Base-by-base conservation (phyloP, 768 basidiomycete genomes). In the Terana coerulea region DNA sequence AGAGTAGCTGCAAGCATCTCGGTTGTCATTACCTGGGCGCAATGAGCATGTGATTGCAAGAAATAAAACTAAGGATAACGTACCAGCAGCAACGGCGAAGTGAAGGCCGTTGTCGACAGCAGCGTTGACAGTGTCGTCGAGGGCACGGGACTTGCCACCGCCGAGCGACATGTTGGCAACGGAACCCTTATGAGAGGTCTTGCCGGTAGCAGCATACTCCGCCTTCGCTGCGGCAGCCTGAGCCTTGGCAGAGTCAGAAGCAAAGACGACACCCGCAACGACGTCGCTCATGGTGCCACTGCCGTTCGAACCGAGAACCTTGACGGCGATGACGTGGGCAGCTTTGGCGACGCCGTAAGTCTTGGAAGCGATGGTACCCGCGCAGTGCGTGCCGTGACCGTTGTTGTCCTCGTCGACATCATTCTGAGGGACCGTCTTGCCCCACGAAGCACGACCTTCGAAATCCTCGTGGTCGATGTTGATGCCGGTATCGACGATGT, bases 131-230 rank as follows among this genome's bases (percentile, higher is more conserved):
- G 86, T 83, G 21, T 77, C 76, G 56, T 99, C 93, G 46, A 98
- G 78, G 29, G 90, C 80, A 19, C 73, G 77, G 5, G 90, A 91
- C 74, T 95, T 95, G 53, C 92, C 91, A 61, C 97, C 97, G 56
- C 97, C 97, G 47, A 99, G 86, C 67, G 86, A 89, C 97, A 99
- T 97, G 78, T 95, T 95, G 44, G 87, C 91, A 47, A 95, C 93
- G 15, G 92, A 93, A 21, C 97, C 97, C 75, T 93, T 95, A 79
- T 95, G 90, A 37, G 71, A 72, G 49, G 86, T 88, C 73, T 79
- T 84, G 48, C 91, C 88, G 17, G 90, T 92, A 26, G 77, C 75
- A 47, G 73, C 78, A 55, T 78, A 65, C 66, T 95, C 91, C 10
- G 78, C 77, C 7, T 70, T 73, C 15, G 91, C 88, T 14, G 75